Base-by-base conservation (phyloP, 2,329 filamentous ascomycete species). In the Tetracladium maxilliforme region DNA sequence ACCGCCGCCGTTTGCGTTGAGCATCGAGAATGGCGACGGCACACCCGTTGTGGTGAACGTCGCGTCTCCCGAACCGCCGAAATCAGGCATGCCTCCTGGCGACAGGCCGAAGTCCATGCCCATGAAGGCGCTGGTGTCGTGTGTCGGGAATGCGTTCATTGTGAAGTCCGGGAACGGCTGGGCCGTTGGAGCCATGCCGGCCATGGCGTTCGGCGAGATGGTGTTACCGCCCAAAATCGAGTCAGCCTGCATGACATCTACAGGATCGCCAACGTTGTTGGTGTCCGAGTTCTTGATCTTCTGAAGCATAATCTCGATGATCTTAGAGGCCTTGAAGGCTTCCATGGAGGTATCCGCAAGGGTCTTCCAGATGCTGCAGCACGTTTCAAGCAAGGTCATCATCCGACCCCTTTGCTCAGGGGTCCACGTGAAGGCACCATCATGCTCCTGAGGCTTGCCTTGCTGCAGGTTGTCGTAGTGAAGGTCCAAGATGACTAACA, bases 281-380 rank as follows among this genome's bases (percentile, higher is more conserved):
- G n/a, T 29, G 24, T 7, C 35, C 30, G 64, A 57, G 28, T 52
- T 55, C 39, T 65, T 74, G 27, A 94, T 61, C 47, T 90, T 90
- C 16, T 72, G 64, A 22, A 95, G 54, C 68, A 95, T 84, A 25
- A 94, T 72, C 13, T 72, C 73, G n/a, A 95, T 58, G 14, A 87
- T 65, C 21, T 70, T 71, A 20, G 71, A 71, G 2, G 83, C 87
- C 52, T 95, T 95, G 54, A 75, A 86, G 0, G 86, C 83, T 37
- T 95, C 87, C 54, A 94, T 77, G 2, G 79, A 90, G 14, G 72
- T 62, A 27, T 90, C 76, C 4, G 73, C 68, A 8, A 84, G 58
- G 7, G 70, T 70, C 24, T 77, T 73, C 84, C 86, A 95, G 28
- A 95, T 90, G 11, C 65, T 59, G 22, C 70, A 66, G 7, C 79